phyloP scores from a whole-genome alignment of 2,329 filamentous ascomycete species.

The Shiraia bambusicola region DNA sequence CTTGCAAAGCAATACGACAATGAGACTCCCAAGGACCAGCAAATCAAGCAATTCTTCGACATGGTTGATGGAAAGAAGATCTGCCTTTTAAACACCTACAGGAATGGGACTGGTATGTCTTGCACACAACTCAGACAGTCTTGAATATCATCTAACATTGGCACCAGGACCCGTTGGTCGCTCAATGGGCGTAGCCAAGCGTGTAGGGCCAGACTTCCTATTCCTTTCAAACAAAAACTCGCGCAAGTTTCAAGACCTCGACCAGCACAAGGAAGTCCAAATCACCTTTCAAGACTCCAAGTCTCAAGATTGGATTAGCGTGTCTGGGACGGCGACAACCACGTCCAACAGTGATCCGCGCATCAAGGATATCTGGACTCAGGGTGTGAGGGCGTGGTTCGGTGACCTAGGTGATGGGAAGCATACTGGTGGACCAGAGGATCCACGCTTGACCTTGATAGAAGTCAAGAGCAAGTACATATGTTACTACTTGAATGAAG shows the following conservation, averaged over 20 bases:
- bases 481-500: conserved; percentile 43
- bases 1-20: conserved; percentile 54
- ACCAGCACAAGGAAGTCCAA: conserved; percentile 45
- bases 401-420: conserved; percentile 54
- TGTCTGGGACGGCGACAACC: conserved; percentile 48
- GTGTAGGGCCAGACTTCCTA: conserved; percentile 55
- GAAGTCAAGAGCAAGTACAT: conserved; percentile 45
- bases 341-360: conserved; percentile 48
- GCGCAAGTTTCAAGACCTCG: conserved; percentile 51
- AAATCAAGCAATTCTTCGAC: conserved; percentile 52
- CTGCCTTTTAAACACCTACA: conserved; percentile 47
- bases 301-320: conserved; percentile 51
- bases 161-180: conserved; percentile 45
- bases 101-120: conserved; percentile 42
- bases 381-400: conserved; percentile 50
- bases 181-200: conserved; percentile 57
- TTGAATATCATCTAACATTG: conserved; percentile 3
- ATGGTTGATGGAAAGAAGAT: conserved; percentile 51
- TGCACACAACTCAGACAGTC: background rate
- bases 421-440: conserved; percentile 49
- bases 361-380: conserved; percentile 52
- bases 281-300: conserved; percentile 51
- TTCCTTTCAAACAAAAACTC: conserved; percentile 53
- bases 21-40: conserved; percentile 46
- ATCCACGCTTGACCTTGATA: conserved; percentile 50